phyloP scores from a whole-genome alignment of 495 filamentous ascomycete genomes.

The Penicilliopsis zonata region DNA sequence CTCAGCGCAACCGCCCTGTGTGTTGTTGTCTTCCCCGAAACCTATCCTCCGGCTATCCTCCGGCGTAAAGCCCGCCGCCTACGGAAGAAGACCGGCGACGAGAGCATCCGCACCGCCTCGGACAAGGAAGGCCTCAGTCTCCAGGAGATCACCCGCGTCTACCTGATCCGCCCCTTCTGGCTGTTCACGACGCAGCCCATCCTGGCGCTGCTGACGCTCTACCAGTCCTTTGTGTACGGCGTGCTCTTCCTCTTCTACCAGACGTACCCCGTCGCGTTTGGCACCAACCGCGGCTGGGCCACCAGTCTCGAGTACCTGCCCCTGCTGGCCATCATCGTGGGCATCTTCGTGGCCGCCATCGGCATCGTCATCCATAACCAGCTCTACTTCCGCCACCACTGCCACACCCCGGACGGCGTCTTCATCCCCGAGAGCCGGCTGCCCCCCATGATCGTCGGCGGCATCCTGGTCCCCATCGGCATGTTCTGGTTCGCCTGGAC shows the following conservation, averaged over 20 bases:
- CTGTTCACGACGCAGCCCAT: constrained; percentile 2
- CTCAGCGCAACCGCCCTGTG: constrained; percentile 3
- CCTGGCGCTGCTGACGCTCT: constrained; percentile 2
- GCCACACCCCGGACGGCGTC: too few species aligned
- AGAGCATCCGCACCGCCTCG: constrained; percentile 5
- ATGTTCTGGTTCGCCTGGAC: too few species aligned
- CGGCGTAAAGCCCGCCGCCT: constrained; percentile 34
- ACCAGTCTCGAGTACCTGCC: too few species aligned
- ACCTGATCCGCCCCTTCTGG: constrained; percentile 1
- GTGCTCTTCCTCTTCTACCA: constrained; percentile 4
- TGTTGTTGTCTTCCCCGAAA: constrained; percentile 4
- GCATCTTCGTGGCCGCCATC: too few species aligned
- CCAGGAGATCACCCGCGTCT: neutral
- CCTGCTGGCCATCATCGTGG: too few species aligned
- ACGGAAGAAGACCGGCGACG: constrained; percentile 44
- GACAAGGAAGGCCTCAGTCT: constrained; percentile 1
- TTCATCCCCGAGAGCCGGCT: too few species aligned
- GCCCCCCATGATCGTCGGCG: too few species aligned
- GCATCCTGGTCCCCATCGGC: too few species aligned
- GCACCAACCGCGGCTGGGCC: too few species aligned
- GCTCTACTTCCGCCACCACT: too few species aligned
- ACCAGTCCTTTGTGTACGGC: constrained; percentile 5
- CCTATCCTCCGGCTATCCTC: constrained; percentile 34
- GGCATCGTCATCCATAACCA: too few species aligned
- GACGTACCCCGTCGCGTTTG: constrained; percentile 17